Evolutionary conservation across 129 eudicot genomes (phyloP), one percentile per base, ranked within the genome.

Genomic region (Lonicera japonica): DNA sequence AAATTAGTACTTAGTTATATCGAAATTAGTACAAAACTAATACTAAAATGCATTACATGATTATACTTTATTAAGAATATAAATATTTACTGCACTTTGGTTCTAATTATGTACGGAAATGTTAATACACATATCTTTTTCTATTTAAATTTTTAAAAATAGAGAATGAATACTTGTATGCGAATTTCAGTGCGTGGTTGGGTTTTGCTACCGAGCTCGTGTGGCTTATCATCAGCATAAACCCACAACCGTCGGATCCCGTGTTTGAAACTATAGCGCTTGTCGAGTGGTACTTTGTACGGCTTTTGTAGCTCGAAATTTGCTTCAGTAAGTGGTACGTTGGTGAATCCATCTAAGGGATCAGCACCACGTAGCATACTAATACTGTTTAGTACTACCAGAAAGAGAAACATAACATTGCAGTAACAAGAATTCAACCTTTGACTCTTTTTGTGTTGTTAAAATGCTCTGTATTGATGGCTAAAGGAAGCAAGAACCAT

Each of bases 231-330:
- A 21, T 71, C 74, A 1, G 84, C 62, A 38, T 78, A 82, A 51
- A 82, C 88, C 88, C 88, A 82, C 25, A 82, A 66, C 29, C 76
- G 73, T 17, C 16, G 84, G 53, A 63, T 56, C 16, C 84, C 88
- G 63, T 78, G 61, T 11, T 64, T 21, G 55, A n/a, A 75, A 39
- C 77, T 79, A 43, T 78, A 82, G 24, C 85, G 67, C 10, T 73
- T 39, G 0, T 61, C 61, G 0, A 82, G 68, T 12, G 88, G 84
- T 22, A 75, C 54, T 54, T 79, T 59, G 22, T 71, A 82, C 50
- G 89, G 85, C 63, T 70, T 82, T 50, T 82, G 85, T 38, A 66
- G 66, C 25, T 41, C 62, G 52, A 71, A 67, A 60, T 69, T 75
- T 10, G 58, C 65, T 25, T 75, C 63, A 7, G 82, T 79, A 52